A percentile compares a stretch with the other conserved stretches of the same genome.
Conservation (phyloP, 768 basidiomycete genomes). For the Agrocybe praecox region DNA sequence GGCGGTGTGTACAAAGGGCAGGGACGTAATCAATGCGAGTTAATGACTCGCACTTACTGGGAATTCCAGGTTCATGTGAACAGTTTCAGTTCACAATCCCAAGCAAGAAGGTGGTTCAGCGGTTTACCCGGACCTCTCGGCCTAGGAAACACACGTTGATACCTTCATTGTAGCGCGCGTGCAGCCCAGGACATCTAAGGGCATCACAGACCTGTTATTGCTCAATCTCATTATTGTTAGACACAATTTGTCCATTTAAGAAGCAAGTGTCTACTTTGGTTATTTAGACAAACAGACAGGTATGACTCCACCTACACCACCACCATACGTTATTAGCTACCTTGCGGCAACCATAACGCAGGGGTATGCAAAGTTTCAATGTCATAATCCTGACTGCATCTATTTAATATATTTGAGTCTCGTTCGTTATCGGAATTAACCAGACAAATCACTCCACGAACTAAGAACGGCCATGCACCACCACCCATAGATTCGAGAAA, state of each 20-base stretch:
- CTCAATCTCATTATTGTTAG: constrained; percentile 84
- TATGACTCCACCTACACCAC: no score
- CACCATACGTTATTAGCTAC: no score
- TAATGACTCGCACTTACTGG: constrained; percentile 89
- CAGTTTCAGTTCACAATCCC: constrained; percentile 92
- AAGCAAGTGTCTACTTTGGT: no score
- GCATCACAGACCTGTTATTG: constrained; percentile 93
- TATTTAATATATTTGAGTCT: constrained; percentile 95
- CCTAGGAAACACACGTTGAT: constrained; percentile 83
- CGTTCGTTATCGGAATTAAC: constrained; percentile 95
- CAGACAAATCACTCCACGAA: constrained; percentile 95
- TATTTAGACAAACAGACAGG: no score
- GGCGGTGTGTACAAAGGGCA: constrained; percentile 92
- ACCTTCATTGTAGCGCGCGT: constrained; percentile 88
- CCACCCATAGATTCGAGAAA: constrained; percentile 86
- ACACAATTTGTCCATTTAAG: constrained; percentile 85
- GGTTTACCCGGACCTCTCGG: constrained; percentile 62
- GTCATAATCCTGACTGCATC: constrained; percentile 74
- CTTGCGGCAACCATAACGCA: no score
- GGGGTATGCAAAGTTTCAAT: no score
- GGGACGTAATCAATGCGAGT: constrained; percentile 89
- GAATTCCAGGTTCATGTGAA: constrained; percentile 91
- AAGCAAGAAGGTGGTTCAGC: constrained; percentile 40
- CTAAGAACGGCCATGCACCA: constrained; percentile 91
- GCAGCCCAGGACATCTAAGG: constrained; percentile 90